Evolutionary conservation across 2,329 filamentous ascomycete genomes (phyloP), one percentile per base, ranked within the genome.

Genomic region (Neurospora sp.): DNA sequence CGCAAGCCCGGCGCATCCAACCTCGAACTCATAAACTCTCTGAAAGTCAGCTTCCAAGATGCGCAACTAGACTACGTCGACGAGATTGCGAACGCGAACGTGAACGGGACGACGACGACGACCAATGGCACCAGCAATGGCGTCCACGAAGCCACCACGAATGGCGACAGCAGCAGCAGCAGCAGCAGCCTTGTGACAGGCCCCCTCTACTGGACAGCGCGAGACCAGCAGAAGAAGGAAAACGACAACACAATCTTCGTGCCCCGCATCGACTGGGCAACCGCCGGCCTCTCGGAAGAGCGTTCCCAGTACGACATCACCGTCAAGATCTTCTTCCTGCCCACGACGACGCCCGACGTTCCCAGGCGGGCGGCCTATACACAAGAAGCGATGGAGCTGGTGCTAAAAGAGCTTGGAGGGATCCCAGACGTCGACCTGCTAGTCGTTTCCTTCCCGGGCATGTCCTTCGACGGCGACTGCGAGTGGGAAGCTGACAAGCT

Each of bases 281-380:
- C 86, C 38, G 88, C 88, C 4, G 91, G 91, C 0, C 83, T 99
- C 66, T 85, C 88, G 39, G 96, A 99, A 78, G 93, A 97, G 74
- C 85, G 91, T 36, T 84, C 87, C 71, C 89, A 93, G 74, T 99
- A 99, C 82, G 93, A 97, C 78, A 93, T 97, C 77, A 97, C 95
- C 0, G 90, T 96, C 72, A 99, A 99, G 81, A 82, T 99, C 28
- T 99, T 99, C 83, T 96, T 96, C 80, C 86, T 98, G 37, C 91
- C 93, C 1, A 87, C 87, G 1, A 87, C 87, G 19, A 87, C 92
- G 68, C 85, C 89, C 10, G 52, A 62, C 28, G 82, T 87, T 1
- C 84, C 85, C 19, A 82, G 88, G 73, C 88, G 95, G 71, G 87
- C 87, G 74, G 40, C 40, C 83, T 84, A 69, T 90, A 97, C 77